Conservation (phyloP, 495 filamentous ascomycete genomes). For the Talaromyces proteolyticus region DNA sequence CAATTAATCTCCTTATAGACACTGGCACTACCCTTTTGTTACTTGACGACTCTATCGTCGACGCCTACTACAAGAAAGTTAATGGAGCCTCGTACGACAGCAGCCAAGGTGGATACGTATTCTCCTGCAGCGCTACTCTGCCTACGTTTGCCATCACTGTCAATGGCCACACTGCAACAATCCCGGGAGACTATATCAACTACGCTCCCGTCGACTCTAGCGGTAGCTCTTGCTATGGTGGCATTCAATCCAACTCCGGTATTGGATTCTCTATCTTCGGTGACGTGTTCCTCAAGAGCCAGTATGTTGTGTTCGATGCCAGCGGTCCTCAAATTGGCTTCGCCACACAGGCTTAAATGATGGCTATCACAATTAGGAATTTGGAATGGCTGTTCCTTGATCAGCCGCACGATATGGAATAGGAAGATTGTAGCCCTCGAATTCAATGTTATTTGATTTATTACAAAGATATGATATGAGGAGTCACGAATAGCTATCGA, state of each 20-base stretch:
- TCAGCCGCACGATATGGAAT: too few relatives aligned
- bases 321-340: not conserved
- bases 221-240: conserved; percentile 62
- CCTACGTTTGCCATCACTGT: conserved; percentile 61
- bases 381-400: too few relatives aligned
- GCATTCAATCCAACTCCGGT: conserved; percentile 55
- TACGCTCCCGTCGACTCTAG: conserved; percentile 56
- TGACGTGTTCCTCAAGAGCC: conserved; percentile 71
- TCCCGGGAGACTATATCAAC: conserved; percentile 52
- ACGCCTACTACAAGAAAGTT: conserved; percentile 59
- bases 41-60: conserved; percentile 49
- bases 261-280: conserved; percentile 67
- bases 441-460: too few relatives aligned
- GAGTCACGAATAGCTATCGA: too few relatives aligned
- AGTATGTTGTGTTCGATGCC: conserved; percentile 67
- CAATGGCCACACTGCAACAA: conserved; percentile 43
- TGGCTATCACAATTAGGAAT: too few relatives aligned
- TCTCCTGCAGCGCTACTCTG: conserved; percentile 56
- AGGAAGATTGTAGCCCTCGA: too few relatives aligned
- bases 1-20: conserved; percentile 15
- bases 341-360: conserved; percentile 1
- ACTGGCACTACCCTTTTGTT: conserved; percentile 72
- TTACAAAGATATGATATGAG: too few relatives aligned
- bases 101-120: conserved; percentile 56
- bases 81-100: conserved; percentile 38